phyloP scores from a whole-genome alignment of 331 rosid species.

The Arachis monticola region DNA sequence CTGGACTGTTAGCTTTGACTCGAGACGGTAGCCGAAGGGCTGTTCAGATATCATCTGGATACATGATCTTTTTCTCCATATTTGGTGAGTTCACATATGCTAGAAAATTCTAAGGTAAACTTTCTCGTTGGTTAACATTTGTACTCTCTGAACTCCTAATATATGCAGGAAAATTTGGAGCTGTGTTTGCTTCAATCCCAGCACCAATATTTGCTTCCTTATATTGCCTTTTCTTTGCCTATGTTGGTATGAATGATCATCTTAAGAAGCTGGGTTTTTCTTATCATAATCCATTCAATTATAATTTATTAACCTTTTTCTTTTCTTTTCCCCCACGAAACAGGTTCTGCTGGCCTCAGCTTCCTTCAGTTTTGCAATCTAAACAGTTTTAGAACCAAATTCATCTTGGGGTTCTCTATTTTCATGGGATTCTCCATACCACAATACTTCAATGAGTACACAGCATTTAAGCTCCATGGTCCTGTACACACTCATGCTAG shows the following conservation, averaged over 20 bases:
- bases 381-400: constrained; percentile 73
- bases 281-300: constrained; percentile 15
- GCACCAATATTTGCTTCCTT: constrained; percentile 80
- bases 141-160: constrained; percentile 7
- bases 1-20: constrained; percentile 86
- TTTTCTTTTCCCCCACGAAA: constrained; percentile 3
- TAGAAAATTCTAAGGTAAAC: constrained; percentile 16
- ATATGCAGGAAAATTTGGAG: constrained; percentile 89
- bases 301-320: not conserved
- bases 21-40: constrained; percentile 81
- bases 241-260: constrained; percentile 69
- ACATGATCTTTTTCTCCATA: constrained; percentile 85
- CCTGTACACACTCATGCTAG: constrained; percentile 71
- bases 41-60: constrained; percentile 72
- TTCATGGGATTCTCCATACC: constrained; percentile 87
- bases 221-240: constrained; percentile 89
- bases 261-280: not conserved
- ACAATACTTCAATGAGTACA: constrained; percentile 75
- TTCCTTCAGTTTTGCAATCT: constrained; percentile 85
- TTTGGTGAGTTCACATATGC: constrained; percentile 51
- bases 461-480: constrained; percentile 54
- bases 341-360: constrained; percentile 83
- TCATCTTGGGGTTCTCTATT: constrained; percentile 84
- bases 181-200: constrained; percentile 94
- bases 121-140: constrained; percentile 7